Conservation (phyloP, 768 basidiomycete genomes). For the Russula emetica region DNA sequence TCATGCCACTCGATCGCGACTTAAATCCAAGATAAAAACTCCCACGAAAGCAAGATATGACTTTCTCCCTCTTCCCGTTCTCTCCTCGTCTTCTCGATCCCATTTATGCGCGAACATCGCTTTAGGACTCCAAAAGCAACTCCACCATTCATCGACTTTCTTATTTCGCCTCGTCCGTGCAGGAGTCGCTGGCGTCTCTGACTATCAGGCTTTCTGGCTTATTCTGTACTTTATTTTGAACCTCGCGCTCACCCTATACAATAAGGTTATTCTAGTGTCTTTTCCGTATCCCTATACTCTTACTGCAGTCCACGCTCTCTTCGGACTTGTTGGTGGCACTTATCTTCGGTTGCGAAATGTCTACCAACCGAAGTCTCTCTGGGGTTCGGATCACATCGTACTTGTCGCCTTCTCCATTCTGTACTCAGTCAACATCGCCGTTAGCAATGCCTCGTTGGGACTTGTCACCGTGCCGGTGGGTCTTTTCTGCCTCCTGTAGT, state of each 20-base stretch:
- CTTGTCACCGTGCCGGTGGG: slow-evolving; percentile 87
- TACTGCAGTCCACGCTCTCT: slow-evolving; percentile 87
- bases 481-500: slow-evolving; percentile 26
- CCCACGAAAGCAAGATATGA: not conserved
- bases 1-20: not conserved
- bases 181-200: not conserved
- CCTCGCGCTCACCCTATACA: slow-evolving; percentile 87
- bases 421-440: slow-evolving; percentile 91
- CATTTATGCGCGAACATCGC: not conserved
- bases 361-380: slow-evolving; percentile 56
- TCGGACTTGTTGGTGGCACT: slow-evolving; percentile 77
- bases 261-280: slow-evolving; percentile 85
- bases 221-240: slow-evolving; percentile 85
- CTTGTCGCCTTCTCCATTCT: slow-evolving; percentile 81
- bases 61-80: slow-evolving; percentile 20
- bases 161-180: not conserved
- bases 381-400: slow-evolving; percentile 49
- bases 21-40: not conserved
- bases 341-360: slow-evolving; percentile 53
- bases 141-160: not conserved
- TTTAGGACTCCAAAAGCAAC: not conserved
- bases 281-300: slow-evolving; percentile 97
- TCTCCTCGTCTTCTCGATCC: slow-evolving; percentile 10
- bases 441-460: slow-evolving; percentile 87
- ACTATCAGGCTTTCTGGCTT: slow-evolving; percentile 53